These are phyloP conservation scores for Calonectria honghensis DNA, from an alignment of 2,329 filamentous ascomycete genomes.

Conservation along the genomic window DNA sequence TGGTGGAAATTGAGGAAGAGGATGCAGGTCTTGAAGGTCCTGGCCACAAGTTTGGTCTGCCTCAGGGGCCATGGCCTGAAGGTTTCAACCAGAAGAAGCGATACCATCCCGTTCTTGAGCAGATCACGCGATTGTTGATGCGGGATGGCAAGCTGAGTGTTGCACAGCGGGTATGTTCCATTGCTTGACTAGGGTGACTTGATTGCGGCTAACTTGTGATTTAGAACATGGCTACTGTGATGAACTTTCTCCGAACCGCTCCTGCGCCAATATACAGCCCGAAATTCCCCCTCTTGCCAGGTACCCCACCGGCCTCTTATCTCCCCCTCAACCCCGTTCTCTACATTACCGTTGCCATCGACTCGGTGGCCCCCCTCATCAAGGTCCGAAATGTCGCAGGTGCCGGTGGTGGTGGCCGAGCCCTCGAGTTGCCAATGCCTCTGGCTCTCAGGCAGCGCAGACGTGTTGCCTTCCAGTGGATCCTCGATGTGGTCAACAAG, in stretches of 20 bases:
- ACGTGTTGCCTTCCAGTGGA: slow-evolving; percentile 89
- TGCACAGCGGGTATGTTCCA: slow-evolving; percentile 85
- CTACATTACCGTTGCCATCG: slow-evolving; percentile 92
- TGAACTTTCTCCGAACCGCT: slow-evolving; percentile 89
- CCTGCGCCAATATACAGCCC: slow-evolving; percentile 86
- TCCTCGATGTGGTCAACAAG: slow-evolving; percentile 88
- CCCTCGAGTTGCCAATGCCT: slow-evolving; percentile 88
- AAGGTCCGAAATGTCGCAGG: slow-evolving; percentile 85
- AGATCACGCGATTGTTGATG: slow-evolving; percentile 95
- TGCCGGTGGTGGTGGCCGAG: slow-evolving; percentile 88
- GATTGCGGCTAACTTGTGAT: slow-evolving; percentile 39
- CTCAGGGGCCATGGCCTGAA: slow-evolving; percentile 78
- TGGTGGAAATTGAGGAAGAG: slow-evolving; percentile 37
- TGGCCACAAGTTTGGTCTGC: slow-evolving; percentile 87
- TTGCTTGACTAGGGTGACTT: neutral
- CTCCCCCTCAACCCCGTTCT: slow-evolving; percentile 92
- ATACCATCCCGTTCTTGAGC: slow-evolving; percentile 89
- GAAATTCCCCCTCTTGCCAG: slow-evolving; percentile 82
- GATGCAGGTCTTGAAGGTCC: slow-evolving; percentile 57
- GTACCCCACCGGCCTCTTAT: slow-evolving; percentile 83
- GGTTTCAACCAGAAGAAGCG: slow-evolving; percentile 82
- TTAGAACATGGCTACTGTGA: slow-evolving; percentile 89
- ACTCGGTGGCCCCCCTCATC: slow-evolving; percentile 93
- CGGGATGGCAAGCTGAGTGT: slow-evolving; percentile 89
- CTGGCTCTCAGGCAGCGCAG: slow-evolving; percentile 84